Base-by-base conservation (phyloP, 1,284 basidiomycete genomes). In the Trichosporon sp. region DNA sequence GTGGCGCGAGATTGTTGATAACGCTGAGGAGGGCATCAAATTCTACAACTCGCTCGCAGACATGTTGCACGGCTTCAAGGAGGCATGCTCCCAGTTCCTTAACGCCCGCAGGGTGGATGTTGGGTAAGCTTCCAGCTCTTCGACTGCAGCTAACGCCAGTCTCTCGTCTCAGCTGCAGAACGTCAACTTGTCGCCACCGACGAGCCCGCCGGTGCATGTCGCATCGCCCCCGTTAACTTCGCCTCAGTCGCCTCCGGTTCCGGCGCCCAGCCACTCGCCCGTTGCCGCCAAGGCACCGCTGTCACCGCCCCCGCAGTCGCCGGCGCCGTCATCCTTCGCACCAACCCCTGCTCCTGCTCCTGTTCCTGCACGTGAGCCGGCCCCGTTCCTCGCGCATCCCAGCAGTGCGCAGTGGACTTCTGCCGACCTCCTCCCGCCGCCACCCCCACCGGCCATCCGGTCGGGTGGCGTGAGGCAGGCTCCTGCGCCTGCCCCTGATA, bases 21-120 rank as follows among this genome's bases (percentile, higher is more conserved):
- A 98, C 80, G 86, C 96, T 11, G 90, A 92, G 67, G 95, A 98
- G 80, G 96, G 96, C 1, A 87, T 93, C 75, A 91, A 94, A 90
- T 96, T 96, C 78, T 94, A 96, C 80, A 92, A 93, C 73, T 90
- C 91, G 76, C 87, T 96, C 69, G 87, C 88, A 2, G 88, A 86
- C 11, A 89, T 94, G 63, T 83, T 95, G 1, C 84, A 87, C 7
- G 88, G 90, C 73, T 92, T 94, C 85, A 91, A 90, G 78, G 90
- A 91, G 70, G 86, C 87, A 1, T 94, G 92, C 80, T 89, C 89
- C 76, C 87, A 87, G 21, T 95, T 92, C 90, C 88, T 88, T 54
- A 87, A 88, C 67, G 85, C 87, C n/a, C 87, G 93, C 37, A 88
- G 90, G 71, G 87, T 89, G 48, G 92, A 84, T 65, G 76, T 86